A percentile compares a stretch with the other conserved stretches of the same genome.
These are phyloP conservation scores for Bryum argenteum DNA, from an alignment of 225 moss, liverwort and hornwort species.

Conservation along the genomic window DNA sequence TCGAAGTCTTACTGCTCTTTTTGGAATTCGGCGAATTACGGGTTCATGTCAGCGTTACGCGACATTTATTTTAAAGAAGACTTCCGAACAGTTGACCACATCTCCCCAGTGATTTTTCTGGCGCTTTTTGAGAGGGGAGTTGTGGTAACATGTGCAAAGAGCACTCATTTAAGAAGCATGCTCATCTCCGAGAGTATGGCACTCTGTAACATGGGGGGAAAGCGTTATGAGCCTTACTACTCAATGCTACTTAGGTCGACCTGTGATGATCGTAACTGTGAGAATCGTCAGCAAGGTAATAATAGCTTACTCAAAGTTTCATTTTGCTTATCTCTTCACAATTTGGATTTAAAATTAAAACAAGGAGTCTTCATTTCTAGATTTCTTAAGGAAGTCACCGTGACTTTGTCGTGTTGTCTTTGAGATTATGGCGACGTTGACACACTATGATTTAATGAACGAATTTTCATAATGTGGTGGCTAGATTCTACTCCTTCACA, in stretches of 20 bases:
- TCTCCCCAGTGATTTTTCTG: constrained; percentile 44
- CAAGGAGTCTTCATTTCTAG: too few species aligned
- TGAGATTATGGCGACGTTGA: not conserved
- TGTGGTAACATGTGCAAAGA: constrained; percentile 39
- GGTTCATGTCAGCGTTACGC: not conserved
- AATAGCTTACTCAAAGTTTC: not conserved
- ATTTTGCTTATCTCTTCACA: not conserved
- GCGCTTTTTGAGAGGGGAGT: constrained; percentile 49
- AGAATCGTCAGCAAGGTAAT: not conserved
- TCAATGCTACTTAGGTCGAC: constrained; percentile 32
- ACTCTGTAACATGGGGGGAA: constrained; percentile 41
- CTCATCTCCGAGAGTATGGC: constrained; percentile 47
- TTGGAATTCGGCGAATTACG: not conserved
- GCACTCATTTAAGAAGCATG: constrained; percentile 39
- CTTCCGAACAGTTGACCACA: not conserved
- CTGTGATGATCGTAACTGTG: constrained; percentile 27
- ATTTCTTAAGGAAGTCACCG: too few species aligned
- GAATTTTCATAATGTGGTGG: not conserved
- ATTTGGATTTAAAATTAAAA: too few species aligned
- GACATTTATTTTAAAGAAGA: not conserved
- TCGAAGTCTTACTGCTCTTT: not conserved
- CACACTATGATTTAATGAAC: not conserved
- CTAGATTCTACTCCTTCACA: too few species aligned
- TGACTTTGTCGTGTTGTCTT: too few species aligned
- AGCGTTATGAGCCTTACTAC: constrained; percentile 29